Conservation (phyloP, 2,329 filamentous ascomycete species). For the Mycogone perniciosa region DNA sequence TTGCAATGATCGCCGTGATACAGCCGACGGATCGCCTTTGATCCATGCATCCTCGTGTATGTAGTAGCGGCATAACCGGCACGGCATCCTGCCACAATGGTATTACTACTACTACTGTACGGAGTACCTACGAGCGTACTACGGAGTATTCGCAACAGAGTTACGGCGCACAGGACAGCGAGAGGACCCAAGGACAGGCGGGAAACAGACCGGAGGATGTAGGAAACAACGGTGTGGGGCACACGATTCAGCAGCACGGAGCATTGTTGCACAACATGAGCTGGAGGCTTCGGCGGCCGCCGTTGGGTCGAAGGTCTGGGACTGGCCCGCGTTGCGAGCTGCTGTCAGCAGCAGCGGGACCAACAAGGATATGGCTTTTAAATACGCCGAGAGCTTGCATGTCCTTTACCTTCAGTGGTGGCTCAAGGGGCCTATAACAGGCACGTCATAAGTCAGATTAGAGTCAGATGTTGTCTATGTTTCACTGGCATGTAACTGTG, state of each 20-base stretch:
- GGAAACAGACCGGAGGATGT: constrained; percentile 5
- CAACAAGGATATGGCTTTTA: constrained; percentile 8
- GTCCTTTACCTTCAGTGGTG: background rate
- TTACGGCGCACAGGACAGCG: background rate
- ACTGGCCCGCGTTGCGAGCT: constrained; percentile 9
- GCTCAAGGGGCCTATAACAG: background rate
- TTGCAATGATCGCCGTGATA: constrained; percentile 4
- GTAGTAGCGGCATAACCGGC: background rate
- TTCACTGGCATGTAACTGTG: background rate
- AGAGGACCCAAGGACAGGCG: background rate
- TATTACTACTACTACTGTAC: too few relatives aligned
- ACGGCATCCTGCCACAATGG: background rate
- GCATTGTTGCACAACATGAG: constrained; percentile 10
- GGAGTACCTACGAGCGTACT: too few relatives aligned
- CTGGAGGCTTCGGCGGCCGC: constrained; percentile 13
- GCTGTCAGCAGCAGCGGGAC: constrained; percentile 11
- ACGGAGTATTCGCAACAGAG: background rate
- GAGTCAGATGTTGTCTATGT: background rate
- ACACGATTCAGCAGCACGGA: constrained; percentile 9
- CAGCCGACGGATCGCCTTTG: constrained; percentile 3
- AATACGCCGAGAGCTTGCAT: constrained; percentile 5
- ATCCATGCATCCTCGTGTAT: constrained; percentile 1
- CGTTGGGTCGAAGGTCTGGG: constrained; percentile 13
- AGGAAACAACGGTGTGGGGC: constrained; percentile 10
- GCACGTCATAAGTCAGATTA: too few relatives aligned